phyloP scores from a whole-genome alignment of 2,329 filamentous ascomycete species.

The Epichloe typhina region DNA sequence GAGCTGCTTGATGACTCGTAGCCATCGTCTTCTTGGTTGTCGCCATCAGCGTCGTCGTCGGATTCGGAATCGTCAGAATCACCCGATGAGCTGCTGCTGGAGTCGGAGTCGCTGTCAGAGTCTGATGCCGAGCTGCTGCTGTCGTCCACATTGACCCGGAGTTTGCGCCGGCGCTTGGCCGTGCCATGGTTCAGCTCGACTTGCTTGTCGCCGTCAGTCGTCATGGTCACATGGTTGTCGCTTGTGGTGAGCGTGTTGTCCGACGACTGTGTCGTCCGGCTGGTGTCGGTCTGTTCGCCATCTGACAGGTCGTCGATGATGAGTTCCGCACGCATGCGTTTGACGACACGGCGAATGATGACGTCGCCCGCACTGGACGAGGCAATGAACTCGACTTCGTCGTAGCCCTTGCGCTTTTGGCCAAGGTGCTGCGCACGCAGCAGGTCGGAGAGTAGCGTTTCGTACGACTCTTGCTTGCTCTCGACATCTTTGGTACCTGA shows the following conservation, averaged over 20 bases:
- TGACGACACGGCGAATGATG: slow-evolving; percentile 42
- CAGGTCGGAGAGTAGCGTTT: slow-evolving; percentile 40
- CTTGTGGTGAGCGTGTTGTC: slow-evolving; percentile 15
- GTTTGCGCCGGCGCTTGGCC: slow-evolving; percentile 39
- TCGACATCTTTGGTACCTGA: slow-evolving; percentile 34
- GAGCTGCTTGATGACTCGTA: slow-evolving; percentile 27
- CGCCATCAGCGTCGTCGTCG: slow-evolving; percentile 12
- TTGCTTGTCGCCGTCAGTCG: slow-evolving; percentile 23
- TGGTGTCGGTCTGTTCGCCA: slow-evolving; percentile 27
- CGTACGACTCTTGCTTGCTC: slow-evolving; percentile 38
- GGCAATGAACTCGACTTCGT: slow-evolving; percentile 38
- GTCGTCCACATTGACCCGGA: slow-evolving; percentile 32
- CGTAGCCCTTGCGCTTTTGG: slow-evolving; percentile 36
- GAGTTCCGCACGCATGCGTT: slow-evolving; percentile 49
- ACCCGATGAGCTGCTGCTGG: slow-evolving; percentile 25
- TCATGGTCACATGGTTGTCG: slow-evolving; percentile 13
- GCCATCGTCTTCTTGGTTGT: slow-evolving; percentile 7
- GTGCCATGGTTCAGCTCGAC: slow-evolving; percentile 32
- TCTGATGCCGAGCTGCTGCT: slow-evolving; percentile 24
- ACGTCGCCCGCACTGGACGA: slow-evolving; percentile 34
- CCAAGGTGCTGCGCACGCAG: slow-evolving; percentile 21
- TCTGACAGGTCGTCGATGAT: slow-evolving; percentile 43
- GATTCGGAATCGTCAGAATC: slow-evolving; percentile 16
- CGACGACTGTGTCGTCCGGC: slow-evolving; percentile 18
- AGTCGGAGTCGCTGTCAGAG: slow-evolving; percentile 16